Conservation (phyloP, 2,329 filamentous ascomycete species). For the Fusarium xyrophilum region DNA sequence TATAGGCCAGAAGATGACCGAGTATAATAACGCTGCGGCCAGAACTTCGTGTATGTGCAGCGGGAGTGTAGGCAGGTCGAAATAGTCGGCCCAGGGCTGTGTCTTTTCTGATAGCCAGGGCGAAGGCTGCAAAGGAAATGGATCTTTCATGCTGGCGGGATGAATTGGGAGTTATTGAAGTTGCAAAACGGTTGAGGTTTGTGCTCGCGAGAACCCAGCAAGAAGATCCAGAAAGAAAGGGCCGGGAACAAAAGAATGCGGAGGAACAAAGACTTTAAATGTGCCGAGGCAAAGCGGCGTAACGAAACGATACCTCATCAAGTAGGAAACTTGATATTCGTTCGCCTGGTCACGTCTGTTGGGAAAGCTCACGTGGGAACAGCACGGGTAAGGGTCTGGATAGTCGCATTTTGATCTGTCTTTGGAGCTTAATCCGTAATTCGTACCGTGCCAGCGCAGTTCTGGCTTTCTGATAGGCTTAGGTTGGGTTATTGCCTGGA, state of each 20-base stretch:
- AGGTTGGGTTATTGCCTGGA: background rate
- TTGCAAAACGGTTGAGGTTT: background rate
- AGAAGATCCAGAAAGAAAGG: background rate
- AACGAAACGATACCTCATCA: background rate
- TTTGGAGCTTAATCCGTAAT: conserved; percentile 6
- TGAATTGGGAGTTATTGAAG: background rate
- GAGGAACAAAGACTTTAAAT: background rate
- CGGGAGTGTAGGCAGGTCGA: conserved; percentile 70
- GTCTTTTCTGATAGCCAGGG: conserved; percentile 64
- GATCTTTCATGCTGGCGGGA: conserved; percentile 68
- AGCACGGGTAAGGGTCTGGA: conserved; percentile 31
- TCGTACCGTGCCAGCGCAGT: background rate
- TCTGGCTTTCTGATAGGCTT: background rate
- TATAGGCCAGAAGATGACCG: conserved; percentile 68
- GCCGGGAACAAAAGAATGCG: background rate
- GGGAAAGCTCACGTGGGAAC: conserved; percentile 37
- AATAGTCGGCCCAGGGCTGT: conserved; percentile 68
- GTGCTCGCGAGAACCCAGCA: background rate
- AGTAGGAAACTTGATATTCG: background rate
- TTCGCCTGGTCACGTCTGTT: conserved; percentile 31
- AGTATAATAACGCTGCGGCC: conserved; percentile 71
- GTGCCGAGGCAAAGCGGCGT: conserved; percentile 15
- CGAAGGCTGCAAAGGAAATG: conserved; percentile 69
- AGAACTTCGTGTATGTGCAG: conserved; percentile 80
- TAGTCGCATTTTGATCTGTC: conserved; percentile 4